phyloP scores from a whole-genome alignment of 768 basidiomycete genomes.

The Pholiota conissans region DNA sequence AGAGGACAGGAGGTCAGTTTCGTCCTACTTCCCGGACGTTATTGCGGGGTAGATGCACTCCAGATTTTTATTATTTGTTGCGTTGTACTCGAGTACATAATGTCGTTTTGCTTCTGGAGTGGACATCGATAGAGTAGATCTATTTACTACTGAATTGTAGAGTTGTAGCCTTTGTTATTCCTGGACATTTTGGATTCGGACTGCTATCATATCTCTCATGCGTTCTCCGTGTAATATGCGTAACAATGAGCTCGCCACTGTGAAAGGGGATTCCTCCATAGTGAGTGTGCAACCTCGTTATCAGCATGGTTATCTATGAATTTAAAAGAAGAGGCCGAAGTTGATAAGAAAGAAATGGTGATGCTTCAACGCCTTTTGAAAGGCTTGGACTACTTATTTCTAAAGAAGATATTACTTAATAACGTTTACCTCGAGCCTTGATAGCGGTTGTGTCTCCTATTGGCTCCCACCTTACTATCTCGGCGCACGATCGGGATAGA shows the following conservation, averaged over 20 bases:
- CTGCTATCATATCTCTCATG: too few species aligned
- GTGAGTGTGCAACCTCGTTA: too few species aligned
- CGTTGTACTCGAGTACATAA: neutral
- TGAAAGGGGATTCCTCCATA: too few species aligned
- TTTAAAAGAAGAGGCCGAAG: too few species aligned
- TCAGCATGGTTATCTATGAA: too few species aligned
- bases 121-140: neutral
- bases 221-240: too few species aligned
- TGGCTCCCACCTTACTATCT: slow-evolving; percentile 4
- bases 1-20: neutral
- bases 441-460: neutral
- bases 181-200: too few species aligned
- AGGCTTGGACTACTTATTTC: neutral
- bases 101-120: neutral
- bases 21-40: neutral
- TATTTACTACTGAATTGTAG: neutral
- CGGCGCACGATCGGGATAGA: slow-evolving; percentile 2
- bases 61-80: neutral
- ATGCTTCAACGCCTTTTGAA: neutral
- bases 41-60: neutral
- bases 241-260: too few species aligned
- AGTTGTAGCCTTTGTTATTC: neutral
- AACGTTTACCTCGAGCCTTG: neutral
- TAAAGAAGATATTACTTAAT: neutral
- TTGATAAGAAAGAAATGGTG: too few species aligned